Evolutionary conservation across 805 yeast genomes (phyloP), one percentile per base, ranked within the genome.

Genomic region (Barnettozyma salicaria): DNA sequence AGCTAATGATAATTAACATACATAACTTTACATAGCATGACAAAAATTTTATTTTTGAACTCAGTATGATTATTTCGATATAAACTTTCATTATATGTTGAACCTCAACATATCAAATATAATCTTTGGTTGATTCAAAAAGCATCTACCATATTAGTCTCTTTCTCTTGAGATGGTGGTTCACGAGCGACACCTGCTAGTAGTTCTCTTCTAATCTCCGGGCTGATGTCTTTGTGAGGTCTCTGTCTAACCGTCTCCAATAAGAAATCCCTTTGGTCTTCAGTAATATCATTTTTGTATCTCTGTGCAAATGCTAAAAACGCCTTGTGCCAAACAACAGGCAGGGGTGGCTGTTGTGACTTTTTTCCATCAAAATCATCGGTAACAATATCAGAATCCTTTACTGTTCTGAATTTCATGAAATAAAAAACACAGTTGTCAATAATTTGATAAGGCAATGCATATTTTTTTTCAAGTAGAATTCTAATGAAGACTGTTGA

Each of bases 241-340:
- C 96, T 82, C 57, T 81, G 89, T 63, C 95, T 80, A 14, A 88
- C 76, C 5, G 95, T 89, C 52, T 90, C 97, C 57, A 92, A 64
- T 43, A 92, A 66, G 61, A 90, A 87, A 52, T 92, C 98, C 58
- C 96, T 75, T 68, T 92, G 99, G 58, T 92, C 99, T 52, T 87
- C 96, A n/a, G 98, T 92, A 41, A 92, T 86, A 68, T 92, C 98
- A 56, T 92, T 90, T 61, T 90, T 92, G 59, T 92, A 92, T 47
- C 96, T 74, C 65, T 89, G 97, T 24, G 97, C 95, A 66, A 92
- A 92, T 2, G 92, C 81, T 40, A 92, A 69, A 56, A 92, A 83
- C 3, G 97, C 90, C 60, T 90, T 95, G 60, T 94, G 97, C 97
- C 98, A 92, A 25, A 90, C 90, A 13, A 92, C 84, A 7, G 98